Conservation (phyloP, 495 filamentous ascomycete species). For the Aspergillus homomorphus region DNA sequence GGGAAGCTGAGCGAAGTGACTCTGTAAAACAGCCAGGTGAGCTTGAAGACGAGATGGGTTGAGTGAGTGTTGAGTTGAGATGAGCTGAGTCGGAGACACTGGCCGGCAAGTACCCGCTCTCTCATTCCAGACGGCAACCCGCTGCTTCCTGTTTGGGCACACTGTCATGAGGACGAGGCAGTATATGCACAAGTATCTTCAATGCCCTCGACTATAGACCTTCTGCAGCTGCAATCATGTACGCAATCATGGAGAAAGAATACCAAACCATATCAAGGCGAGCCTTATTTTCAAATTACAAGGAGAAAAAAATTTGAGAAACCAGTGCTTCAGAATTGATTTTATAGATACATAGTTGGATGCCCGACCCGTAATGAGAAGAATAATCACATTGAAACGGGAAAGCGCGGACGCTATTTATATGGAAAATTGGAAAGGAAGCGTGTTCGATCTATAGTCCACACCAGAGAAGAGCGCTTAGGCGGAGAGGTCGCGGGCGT, state of each 20-base stretch:
- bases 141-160: background rate
- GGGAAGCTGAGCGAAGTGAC: background rate
- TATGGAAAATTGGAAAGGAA: conserved; percentile 8
- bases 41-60: background rate
- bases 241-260: background rate
- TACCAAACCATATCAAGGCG: conserved; percentile 1
- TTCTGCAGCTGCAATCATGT: background rate
- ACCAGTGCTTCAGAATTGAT: conserved; percentile 6
- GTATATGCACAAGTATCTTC: too few relatives aligned
- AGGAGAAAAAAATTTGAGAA: background rate
- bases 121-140: background rate
- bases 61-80: background rate
- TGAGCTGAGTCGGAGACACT: background rate
- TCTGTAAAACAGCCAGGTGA: too few relatives aligned
- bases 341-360: conserved; percentile 14
- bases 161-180: too few relatives aligned
- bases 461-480: conserved; percentile 16
- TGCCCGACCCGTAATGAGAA: conserved; percentile 11
- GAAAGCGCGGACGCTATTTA: conserved; percentile 9
- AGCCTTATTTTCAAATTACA: too few relatives aligned
- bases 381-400: conserved; percentile 15
- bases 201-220: too few relatives aligned
- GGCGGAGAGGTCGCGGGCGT: conserved; percentile 33
- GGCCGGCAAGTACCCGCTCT: background rate
- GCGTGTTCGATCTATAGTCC: conserved; percentile 15